These are phyloP conservation scores for Pilatotrama ljubarskyi DNA, from an alignment of 768 basidiomycete genomes.

Conservation along the genomic window DNA sequence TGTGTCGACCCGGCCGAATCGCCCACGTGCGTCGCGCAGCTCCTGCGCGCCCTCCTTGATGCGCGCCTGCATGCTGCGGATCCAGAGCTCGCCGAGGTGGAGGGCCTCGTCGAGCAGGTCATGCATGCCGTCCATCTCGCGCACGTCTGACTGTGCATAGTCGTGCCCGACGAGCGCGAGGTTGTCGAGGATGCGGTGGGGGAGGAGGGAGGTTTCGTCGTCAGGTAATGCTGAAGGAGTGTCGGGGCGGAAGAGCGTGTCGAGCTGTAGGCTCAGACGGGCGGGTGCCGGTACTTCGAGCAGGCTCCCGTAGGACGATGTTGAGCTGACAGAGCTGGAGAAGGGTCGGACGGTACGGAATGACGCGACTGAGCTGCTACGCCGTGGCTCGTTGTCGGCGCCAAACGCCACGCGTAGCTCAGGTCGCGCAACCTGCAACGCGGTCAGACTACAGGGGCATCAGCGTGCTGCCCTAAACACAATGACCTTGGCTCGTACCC, in stretches of 20 bases:
- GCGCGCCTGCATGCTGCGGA: constrained; percentile 53
- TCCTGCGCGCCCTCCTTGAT: constrained; percentile 53
- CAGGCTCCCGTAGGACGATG: constrained; percentile 16
- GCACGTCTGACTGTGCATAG: constrained; percentile 22
- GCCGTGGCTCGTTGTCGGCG: constrained; percentile 45
- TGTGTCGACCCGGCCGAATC: constrained; percentile 44
- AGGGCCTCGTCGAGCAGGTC: constrained; percentile 49
- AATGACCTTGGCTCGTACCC: constrained; percentile 47
- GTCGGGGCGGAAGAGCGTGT: constrained; percentile 2
- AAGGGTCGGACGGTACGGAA: constrained; percentile 50
- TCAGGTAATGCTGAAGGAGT: constrained; percentile 35
- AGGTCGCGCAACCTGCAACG: constrained; percentile 65
- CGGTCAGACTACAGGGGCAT: constrained; percentile 49
- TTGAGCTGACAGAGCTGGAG: constrained; percentile 39
- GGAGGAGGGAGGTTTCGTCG: constrained; percentile 36
- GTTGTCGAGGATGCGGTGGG: constrained; percentile 52
- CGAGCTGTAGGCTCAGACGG: background rate
- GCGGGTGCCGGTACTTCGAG: background rate
- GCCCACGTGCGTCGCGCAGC: constrained; percentile 47
- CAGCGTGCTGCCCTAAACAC: background rate
- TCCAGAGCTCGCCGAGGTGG: constrained; percentile 45
- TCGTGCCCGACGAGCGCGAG: constrained; percentile 52
- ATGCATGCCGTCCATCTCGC: constrained; percentile 45
- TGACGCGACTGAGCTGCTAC: constrained; percentile 55
- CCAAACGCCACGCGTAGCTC: constrained; percentile 67